Base-by-base conservation (phyloP, 306 rosid genomes). In the Delonix regia region DNA sequence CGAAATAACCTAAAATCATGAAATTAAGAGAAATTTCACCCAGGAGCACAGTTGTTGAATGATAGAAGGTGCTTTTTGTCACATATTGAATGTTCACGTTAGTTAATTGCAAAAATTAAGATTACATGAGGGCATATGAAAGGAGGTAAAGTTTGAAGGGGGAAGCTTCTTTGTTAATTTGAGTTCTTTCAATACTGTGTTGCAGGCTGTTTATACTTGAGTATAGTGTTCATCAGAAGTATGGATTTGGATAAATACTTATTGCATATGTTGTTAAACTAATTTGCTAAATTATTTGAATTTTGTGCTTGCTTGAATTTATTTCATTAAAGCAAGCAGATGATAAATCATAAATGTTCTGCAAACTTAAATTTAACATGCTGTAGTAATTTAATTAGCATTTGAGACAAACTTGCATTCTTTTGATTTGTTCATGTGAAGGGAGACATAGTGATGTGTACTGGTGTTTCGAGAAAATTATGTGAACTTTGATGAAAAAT, bases 201-300 rank as follows among this genome's bases (percentile, higher is more conserved):
- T 21, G 69, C 28, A 69, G 42, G 59, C 78, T 67, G 30, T 68
- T 69, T 69, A 52, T 63, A n/a, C 69, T 61, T 73, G 74, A 67
- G 36, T 41, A 53, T n/a, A 21, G 62, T 81, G 71, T 72, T 47
- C 69, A 73, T 77, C 73, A 21, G 62, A 57, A 62, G 71, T 69
- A 53, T 71, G 62, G 62, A 55, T 75, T 55, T 77, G 52, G 24
- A 30, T 49, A 60, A 69, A 56, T 53, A 51, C 69, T 30, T 21
- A 39, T 49, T 68, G 42, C 42, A 52, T 53, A 53, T 25, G 16
- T 25, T 70, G 79, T 44, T 52, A 48, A 36, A 68, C 18, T 39
- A 9, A 16, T 48, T 28, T 69, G 7, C 36, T 16, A 6, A 15
- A n/a, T 38, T 5, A 34, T 36, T 65, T 38, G 8, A 8, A 48